A percentile compares a stretch with the other conserved stretches of the same genome.
Evolutionary conservation across 371 early-diverging fungal genomes (phyloP).

Genomic region (Quaeritorhiza haematococci): DNA sequence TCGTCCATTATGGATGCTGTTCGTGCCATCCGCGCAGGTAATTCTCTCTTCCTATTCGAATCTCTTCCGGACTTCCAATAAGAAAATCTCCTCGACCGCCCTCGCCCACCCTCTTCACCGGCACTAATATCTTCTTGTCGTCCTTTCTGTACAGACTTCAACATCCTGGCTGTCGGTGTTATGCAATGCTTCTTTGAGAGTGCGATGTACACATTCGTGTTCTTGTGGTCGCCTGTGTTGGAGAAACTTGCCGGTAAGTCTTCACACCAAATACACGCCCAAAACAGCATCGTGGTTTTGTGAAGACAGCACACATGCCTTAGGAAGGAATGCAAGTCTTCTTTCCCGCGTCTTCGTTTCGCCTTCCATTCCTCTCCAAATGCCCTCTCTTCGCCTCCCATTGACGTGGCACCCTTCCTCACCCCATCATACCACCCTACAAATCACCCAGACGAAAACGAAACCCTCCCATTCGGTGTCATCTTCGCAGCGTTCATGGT

Average conservation of each 20-base stretch:
- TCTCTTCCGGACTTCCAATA: no score
- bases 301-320: no score
- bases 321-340: no score
- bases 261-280: conserved; percentile 5
- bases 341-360: no score
- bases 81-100: no score
- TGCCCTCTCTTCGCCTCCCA: no score
- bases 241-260: conserved; percentile 26
- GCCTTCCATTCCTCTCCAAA: no score
- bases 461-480: conserved; percentile 44
- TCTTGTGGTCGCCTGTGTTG: conserved; percentile 64
- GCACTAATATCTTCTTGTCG: background rate
- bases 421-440: background rate
- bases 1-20: conserved; percentile 12
- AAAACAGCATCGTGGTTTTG: no score
- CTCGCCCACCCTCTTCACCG: no score
- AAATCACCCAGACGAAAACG: background rate
- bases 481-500: conserved; percentile 72
- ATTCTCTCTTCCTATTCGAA: conserved; percentile 1
- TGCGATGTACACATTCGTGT: conserved; percentile 79
- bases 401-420: no score
- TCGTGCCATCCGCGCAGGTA: conserved; percentile 3
- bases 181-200: conserved; percentile 74
- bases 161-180: conserved; percentile 58
- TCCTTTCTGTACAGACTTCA: conserved; percentile 12